Conservation (phyloP, 208 protist species). For the Crithidia bombi region DNA sequence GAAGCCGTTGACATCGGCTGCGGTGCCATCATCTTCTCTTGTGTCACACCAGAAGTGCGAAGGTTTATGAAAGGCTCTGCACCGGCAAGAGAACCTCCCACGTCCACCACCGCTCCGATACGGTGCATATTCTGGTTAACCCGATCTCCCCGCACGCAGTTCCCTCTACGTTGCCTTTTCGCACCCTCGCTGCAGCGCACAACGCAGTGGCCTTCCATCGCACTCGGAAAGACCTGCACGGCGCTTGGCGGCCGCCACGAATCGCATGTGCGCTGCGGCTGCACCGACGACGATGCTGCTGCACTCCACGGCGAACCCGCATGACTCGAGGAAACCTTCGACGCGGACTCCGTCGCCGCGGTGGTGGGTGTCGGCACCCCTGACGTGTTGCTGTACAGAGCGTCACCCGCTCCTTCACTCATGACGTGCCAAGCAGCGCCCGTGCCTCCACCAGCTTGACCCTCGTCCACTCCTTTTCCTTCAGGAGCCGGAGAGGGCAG, state of each 20-base stretch:
- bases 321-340: background rate
- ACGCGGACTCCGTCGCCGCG: background rate
- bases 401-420: background rate
- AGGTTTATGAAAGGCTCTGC: background rate
- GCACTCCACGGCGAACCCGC: background rate
- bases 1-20: background rate
- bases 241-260: constrained; percentile 13
- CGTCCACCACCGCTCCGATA: too few species aligned
- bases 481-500: background rate
- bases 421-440: background rate
- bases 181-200: background rate
- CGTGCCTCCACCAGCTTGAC: background rate
- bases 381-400: constrained; percentile 17
- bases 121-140: too few species aligned
- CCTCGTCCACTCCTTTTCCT: background rate
- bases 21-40: background rate
- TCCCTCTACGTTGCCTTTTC: too few species aligned
- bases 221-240: background rate
- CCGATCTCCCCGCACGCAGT: too few species aligned
- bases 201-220: background rate
- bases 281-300: background rate
- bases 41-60: background rate
- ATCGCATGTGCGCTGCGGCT: background rate
- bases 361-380: constrained; percentile 10
- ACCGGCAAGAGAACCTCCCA: too few species aligned